Percentiles rank a stretch among this genome's conserved stretches.
Conservation (phyloP, 352 stramenopile genomes). For the Phytophthora brassicae region DNA sequence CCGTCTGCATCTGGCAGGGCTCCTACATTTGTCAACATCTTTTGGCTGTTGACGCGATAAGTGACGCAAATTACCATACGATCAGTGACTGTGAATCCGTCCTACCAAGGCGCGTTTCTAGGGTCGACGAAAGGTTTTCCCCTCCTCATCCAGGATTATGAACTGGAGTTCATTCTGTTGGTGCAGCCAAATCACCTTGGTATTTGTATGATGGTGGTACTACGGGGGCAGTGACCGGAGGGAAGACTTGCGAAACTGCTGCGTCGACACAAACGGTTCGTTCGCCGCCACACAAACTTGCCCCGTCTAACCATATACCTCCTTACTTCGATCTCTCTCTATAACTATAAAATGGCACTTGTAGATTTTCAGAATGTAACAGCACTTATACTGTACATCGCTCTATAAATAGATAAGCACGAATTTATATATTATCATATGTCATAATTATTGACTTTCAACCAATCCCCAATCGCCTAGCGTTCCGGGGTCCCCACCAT, state of each 20-base stretch:
- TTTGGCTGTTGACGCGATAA: constrained; percentile 11
- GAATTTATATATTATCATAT: not conserved
- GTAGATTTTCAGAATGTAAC: not conserved
- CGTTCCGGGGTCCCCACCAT: constrained; percentile 2
- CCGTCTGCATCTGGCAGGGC: constrained; percentile 12
- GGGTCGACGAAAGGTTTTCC: constrained; percentile 25
- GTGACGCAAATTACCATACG: constrained; percentile 20
- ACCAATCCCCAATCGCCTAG: not conserved
- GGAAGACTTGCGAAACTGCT: constrained; percentile 31
- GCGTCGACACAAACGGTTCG: constrained; percentile 16
- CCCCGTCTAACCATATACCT: not conserved
- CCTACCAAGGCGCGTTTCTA: constrained; percentile 33
- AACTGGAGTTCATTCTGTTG: constrained; percentile 21
- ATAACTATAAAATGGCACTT: not conserved
- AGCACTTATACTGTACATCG: not conserved
- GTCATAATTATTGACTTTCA: not conserved
- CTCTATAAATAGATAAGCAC: not conserved
- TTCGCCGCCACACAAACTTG: constrained; percentile 1
- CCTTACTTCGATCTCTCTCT: not conserved
- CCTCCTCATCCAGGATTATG: constrained; percentile 8
- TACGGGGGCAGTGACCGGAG: constrained; percentile 15
- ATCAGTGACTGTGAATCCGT: constrained; percentile 30
- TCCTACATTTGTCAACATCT: not conserved
- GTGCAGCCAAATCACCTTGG: constrained; percentile 1
- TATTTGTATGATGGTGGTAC: constrained; percentile 7